Evolutionary conservation across 1,284 basidiomycete species (phyloP).

Genomic region (Trichosporon sp.): DNA sequence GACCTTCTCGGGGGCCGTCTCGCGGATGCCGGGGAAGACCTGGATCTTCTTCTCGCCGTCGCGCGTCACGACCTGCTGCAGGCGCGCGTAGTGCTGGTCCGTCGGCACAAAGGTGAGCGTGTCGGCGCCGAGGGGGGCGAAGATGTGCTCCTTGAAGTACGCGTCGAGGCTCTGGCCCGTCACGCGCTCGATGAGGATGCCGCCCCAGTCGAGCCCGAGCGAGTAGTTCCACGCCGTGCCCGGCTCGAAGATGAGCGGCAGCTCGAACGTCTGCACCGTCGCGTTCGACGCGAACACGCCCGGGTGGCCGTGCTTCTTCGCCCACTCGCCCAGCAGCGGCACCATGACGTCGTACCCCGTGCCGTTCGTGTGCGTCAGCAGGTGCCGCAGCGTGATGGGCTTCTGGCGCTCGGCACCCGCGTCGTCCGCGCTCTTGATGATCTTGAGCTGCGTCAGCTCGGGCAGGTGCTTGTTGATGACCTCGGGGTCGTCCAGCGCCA

Average conservation of each 20-base stretch:
- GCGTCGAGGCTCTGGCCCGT: slow-evolving; percentile 34
- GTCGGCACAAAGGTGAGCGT: slow-evolving; percentile 32
- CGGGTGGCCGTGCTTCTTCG: background rate
- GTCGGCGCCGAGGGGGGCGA: slow-evolving; percentile 31
- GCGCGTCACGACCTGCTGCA: slow-evolving; percentile 6
- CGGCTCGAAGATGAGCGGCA: slow-evolving; percentile 34
- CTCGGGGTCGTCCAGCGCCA: slow-evolving; percentile 27
- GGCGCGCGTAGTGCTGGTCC: slow-evolving; percentile 12
- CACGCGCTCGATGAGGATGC: slow-evolving; percentile 34
- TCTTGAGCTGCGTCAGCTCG: slow-evolving; percentile 29
- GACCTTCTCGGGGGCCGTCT: slow-evolving; percentile 64
- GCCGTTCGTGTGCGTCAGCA: slow-evolving; percentile 31
- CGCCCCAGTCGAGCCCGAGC: slow-evolving; percentile 43
- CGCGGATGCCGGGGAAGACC: slow-evolving; percentile 13
- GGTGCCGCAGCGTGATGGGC: slow-evolving; percentile 35
- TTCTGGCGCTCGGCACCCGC: slow-evolving; percentile 28
- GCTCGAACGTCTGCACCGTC: slow-evolving; percentile 18
- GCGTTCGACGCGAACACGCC: slow-evolving; percentile 20
- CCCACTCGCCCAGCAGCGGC: slow-evolving; percentile 12
- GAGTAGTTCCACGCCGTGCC: slow-evolving; percentile 33
- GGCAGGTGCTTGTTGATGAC: slow-evolving; percentile 32
- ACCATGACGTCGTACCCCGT: slow-evolving; percentile 15
- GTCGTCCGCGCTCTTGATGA: slow-evolving; percentile 31
- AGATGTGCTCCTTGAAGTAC: slow-evolving; percentile 40
- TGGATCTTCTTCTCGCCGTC: slow-evolving; percentile 8